These are phyloP conservation scores for Cyclocybe aegerita DNA, from an alignment of 768 basidiomycete species.

Conservation along the genomic window DNA sequence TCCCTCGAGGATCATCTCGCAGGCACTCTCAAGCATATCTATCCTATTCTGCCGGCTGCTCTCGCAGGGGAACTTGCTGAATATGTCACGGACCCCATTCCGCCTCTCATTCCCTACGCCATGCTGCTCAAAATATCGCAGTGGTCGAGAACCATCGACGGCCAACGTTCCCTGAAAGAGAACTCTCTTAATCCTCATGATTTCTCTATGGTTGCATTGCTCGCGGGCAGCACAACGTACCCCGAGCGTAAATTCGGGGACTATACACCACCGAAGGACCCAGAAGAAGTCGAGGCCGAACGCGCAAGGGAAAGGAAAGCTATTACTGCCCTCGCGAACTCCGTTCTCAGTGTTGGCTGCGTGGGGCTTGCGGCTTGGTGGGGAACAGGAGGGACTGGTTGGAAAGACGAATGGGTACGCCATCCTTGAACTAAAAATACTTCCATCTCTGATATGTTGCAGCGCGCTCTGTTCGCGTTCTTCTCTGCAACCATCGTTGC, in stretches of 20 bases:
- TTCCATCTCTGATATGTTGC: conserved; percentile 6
- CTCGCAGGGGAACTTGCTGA: conserved; percentile 39
- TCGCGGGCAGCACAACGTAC: conserved; percentile 78
- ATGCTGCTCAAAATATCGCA: conserved; percentile 58
- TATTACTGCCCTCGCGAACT: conserved; percentile 71
- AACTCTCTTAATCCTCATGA: conserved; percentile 47
- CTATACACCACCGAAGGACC: conserved; percentile 44
- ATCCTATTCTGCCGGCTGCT: conserved; percentile 42
- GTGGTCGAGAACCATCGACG: conserved; percentile 64
- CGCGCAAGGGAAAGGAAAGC: conserved; percentile 58
- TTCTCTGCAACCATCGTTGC: conserved; percentile 66
- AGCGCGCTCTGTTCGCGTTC: conserved; percentile 66
- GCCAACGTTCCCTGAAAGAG: conserved; percentile 34
- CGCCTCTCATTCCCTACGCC: conserved; percentile 59
- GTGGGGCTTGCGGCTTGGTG: conserved; percentile 73
- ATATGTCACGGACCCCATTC: conserved; percentile 35
- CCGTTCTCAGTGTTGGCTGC: conserved; percentile 64
- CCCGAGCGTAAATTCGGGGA: conserved; percentile 69
- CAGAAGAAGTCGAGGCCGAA: conserved; percentile 45
- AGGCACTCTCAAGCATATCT: conserved; percentile 45
- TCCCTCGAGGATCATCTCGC: conserved; percentile 69
- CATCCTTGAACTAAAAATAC: neutral
- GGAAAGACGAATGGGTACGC: conserved; percentile 78
- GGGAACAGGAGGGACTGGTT: conserved; percentile 61
- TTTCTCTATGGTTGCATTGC: conserved; percentile 71